Base-by-base conservation (phyloP, 1,139 yeast species). In the Eremothecium cymbalariae region DNA sequence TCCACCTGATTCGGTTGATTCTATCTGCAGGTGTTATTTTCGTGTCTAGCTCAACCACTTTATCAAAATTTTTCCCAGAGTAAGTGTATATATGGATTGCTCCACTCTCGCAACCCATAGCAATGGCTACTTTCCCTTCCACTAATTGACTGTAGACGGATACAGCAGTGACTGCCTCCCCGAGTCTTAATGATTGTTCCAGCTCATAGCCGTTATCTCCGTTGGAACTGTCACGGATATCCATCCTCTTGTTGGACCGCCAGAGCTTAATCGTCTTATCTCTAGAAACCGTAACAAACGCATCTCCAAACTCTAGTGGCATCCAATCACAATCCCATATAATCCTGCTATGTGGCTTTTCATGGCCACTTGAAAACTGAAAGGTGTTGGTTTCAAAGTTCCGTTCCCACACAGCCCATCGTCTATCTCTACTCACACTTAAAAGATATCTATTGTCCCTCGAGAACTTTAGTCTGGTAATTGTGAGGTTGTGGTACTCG, bases 301-400 rank as follows among this genome's bases (percentile, higher is more conserved):
- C 59, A 24, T 54, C 38, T 7, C 64, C 65, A 40, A 43, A 59
- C 14, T 50, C 61, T 8, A 38, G 25, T 3, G 83, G 81, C 2
- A 74, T 63, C 96, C 96, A 90, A 21, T 82, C 72, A 53, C 94
- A 79, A 60, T 90, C 98, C 98, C 98, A 93, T 32, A 93, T 75
- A 48, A 93, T 90, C 59, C 97, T 74, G 6, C 80, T 61, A 52
- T 93, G 98, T 1, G 96, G 95, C 53, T 82, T 85, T 28, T 68
- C 65, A 40, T 72, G 72, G 6, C 68, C 59, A 32, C 67, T 55
- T 20, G 60, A 61, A 42, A 81, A 67, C 19, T 53, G 48, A 37
- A 59, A 63, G 2, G 64, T 65, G 8, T 59, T 51, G n/a, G 50
- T 53, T n/a, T 57, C 67, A 25, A 62, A 57, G 6, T 51, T 50